Conservation (phyloP, 805 yeast genomes). For the Wickerhamiella lipophila region DNA sequence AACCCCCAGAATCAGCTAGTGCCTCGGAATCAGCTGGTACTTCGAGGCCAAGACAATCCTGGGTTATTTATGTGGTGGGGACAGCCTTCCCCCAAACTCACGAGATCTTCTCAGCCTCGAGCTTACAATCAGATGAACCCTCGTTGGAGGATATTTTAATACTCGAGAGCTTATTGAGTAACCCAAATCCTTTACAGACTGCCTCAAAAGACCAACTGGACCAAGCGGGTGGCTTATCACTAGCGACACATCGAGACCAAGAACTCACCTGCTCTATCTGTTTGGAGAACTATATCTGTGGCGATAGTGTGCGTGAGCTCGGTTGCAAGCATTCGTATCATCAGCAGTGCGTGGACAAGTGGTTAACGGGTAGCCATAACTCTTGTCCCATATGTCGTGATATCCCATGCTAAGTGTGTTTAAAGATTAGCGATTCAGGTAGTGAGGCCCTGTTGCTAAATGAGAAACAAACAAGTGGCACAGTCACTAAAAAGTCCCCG, state of each 20-base stretch:
- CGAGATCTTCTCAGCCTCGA: conserved; percentile 38
- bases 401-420: neutral
- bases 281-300: conserved; percentile 35
- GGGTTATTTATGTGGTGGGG: conserved; percentile 54
- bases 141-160: conserved; percentile 38
- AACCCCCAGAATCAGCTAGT: neutral
- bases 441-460: no score
- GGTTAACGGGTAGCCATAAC: conserved; percentile 42
- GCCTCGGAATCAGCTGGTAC: neutral
- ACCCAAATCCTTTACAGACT: conserved; percentile 35
- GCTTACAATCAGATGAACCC: conserved; percentile 38
- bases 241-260: neutral
- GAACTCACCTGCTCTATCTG: conserved; percentile 34
- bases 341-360: conserved; percentile 43
- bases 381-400: conserved; percentile 48
- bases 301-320: conserved; percentile 38
- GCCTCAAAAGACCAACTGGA: conserved; percentile 34
- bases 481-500: no score
- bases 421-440: no score
- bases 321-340: conserved; percentile 44
- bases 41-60: conserved; percentile 20
- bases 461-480: no score
- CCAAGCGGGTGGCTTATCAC: conserved; percentile 28
- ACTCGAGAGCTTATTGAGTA: conserved; percentile 35
- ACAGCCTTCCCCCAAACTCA: conserved; percentile 39